Conservation (phyloP, 164 flowering plant genomes). For the Vitis riparia region DNA sequence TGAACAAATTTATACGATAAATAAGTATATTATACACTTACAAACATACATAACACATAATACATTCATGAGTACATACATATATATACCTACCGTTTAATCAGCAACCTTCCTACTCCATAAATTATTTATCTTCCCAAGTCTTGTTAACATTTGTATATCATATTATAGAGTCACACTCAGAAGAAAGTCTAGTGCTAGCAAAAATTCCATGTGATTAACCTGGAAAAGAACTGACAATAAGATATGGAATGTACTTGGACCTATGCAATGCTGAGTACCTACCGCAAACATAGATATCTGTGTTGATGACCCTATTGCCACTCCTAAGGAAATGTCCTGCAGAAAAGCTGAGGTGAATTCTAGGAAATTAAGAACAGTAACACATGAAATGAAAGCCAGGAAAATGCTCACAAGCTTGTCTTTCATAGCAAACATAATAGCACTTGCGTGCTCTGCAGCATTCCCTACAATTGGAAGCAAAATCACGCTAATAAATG, state of each 20-base stretch:
- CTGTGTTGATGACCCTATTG: slow-evolving; percentile 74
- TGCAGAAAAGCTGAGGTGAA: slow-evolving; percentile 20
- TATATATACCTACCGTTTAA: no score
- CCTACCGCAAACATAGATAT: slow-evolving; percentile 77
- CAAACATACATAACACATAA: no score
- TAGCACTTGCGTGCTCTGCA: slow-evolving; percentile 83
- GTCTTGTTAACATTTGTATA: no score
- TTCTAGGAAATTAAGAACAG: not conserved
- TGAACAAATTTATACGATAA: not conserved
- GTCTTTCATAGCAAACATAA: slow-evolving; percentile 82
- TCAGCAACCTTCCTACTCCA: no score
- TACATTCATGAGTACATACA: no score
- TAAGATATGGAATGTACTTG: no score
- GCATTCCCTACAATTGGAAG: slow-evolving; percentile 87
- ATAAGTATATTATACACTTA: no score
- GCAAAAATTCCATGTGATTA: no score
- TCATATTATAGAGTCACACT: no score
- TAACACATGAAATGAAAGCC: not conserved
- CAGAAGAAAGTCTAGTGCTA: no score
- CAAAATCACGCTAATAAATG: slow-evolving; percentile 71
- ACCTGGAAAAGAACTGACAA: no score
- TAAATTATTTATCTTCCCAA: no score
- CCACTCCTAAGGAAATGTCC: slow-evolving; percentile 76
- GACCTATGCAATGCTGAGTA: not conserved
- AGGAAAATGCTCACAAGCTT: slow-evolving; percentile 53